A percentile compares a stretch with the other conserved stretches of the same genome.
These are phyloP conservation scores for Coemansia sp. DNA, from an alignment of 192 early-diverging fungal genomes.

Conservation along the genomic window DNA sequence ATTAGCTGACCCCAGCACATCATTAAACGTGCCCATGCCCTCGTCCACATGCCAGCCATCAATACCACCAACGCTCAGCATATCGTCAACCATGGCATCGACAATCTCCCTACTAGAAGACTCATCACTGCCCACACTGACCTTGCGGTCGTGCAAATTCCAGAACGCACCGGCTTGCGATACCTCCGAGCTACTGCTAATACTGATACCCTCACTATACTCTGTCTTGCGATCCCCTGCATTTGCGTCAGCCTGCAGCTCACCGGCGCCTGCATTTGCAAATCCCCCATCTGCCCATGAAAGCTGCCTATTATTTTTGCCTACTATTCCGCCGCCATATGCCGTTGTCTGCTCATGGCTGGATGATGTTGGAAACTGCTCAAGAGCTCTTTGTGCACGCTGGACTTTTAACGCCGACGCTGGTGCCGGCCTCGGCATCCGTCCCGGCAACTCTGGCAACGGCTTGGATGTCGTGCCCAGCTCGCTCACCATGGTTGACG, in stretches of 20 bases:
- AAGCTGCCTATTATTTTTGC: constrained; percentile 2
- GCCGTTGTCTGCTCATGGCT: background rate
- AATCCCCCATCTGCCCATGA: background rate
- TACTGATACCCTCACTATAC: constrained; percentile 20
- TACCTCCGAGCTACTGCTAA: constrained; percentile 1
- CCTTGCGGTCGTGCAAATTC: constrained; percentile 25
- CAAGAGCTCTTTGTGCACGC: background rate
- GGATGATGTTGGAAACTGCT: constrained; percentile 17
- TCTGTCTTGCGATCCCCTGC: constrained; percentile 21
- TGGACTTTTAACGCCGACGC: background rate
- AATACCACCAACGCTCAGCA: constrained; percentile 3
- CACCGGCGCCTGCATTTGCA: background rate
- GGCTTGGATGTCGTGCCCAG: constrained; percentile 4
- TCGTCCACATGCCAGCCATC: constrained; percentile 39
- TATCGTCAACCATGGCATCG: constrained; percentile 47
- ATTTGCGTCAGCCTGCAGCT: background rate
- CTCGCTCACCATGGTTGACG: constrained; percentile 23
- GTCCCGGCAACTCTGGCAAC: background rate
- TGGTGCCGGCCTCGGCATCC: background rate
- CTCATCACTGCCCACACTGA: constrained; percentile 30
- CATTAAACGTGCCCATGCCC: constrained; percentile 44
- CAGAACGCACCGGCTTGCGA: constrained; percentile 24
- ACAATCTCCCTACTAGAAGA: constrained; percentile 15
- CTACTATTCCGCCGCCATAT: background rate
- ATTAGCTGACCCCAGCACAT: constrained; percentile 27